These are phyloP conservation scores for Castanea crenata DNA, from an alignment of 306 rosid genomes.

Conservation along the genomic window DNA sequence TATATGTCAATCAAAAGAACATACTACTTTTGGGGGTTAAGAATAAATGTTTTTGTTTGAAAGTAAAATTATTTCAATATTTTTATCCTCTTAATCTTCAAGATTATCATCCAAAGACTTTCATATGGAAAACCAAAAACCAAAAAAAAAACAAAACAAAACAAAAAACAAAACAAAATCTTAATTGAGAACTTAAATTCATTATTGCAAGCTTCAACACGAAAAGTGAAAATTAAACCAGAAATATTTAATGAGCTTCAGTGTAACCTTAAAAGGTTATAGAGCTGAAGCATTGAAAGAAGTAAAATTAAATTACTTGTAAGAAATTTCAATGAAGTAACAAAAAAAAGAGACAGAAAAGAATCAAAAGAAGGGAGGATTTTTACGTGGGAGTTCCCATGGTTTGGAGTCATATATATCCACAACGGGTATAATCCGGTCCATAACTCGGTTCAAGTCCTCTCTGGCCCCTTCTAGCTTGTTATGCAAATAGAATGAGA, in stretches of 20 bases:
- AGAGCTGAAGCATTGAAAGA: background rate
- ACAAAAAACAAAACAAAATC: too few relatives aligned
- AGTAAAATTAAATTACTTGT: background rate
- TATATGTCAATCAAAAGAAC: too few relatives aligned
- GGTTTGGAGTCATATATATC: conserved; percentile 68
- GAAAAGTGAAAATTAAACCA: too few relatives aligned
- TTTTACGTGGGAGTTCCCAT: conserved; percentile 77
- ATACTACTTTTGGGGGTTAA: too few relatives aligned
- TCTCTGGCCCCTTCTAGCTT: conserved; percentile 58
- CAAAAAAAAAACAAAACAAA: too few relatives aligned
- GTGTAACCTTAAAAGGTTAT: background rate
- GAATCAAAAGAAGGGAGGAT: conserved; percentile 1
- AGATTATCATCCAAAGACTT: too few relatives aligned
- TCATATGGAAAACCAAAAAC: too few relatives aligned
- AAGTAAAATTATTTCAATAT: too few relatives aligned
- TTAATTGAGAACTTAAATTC: too few relatives aligned
- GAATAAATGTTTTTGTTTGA: too few relatives aligned
- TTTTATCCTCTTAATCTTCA: too few relatives aligned
- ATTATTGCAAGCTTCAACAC: too few relatives aligned
- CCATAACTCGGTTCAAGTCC: conserved; percentile 32
- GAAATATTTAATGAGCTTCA: background rate
- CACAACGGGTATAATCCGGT: conserved; percentile 56
- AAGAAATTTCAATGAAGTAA: background rate
- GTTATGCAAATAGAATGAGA: conserved; percentile 57
- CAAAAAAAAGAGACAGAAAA: background rate